phyloP scores from a whole-genome alignment of 2,329 filamentous ascomycete species.

The Aureobasidium vineae region DNA sequence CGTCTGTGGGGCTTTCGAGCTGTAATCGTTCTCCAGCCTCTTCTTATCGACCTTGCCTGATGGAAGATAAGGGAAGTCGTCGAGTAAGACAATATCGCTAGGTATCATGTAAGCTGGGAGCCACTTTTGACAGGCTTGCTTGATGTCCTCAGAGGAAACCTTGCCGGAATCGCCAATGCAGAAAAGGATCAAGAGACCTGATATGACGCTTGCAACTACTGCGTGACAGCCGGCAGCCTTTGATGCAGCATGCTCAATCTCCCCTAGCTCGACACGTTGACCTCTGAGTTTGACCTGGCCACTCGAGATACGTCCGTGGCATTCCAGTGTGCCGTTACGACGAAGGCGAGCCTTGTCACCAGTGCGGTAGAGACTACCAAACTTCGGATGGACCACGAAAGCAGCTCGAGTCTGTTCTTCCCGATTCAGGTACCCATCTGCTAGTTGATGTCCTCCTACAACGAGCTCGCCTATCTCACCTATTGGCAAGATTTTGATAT shows the following conservation, averaged over 20 bases:
- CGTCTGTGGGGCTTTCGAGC: conserved; percentile 49
- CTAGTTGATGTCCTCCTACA: conserved; percentile 76
- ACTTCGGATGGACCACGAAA: conserved; percentile 64
- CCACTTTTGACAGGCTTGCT: conserved; percentile 66
- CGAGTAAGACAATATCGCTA: conserved; percentile 63
- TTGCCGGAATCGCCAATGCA: conserved; percentile 55
- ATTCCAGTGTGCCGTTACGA: conserved; percentile 70
- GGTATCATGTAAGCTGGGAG: conserved; percentile 83
- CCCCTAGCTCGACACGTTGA: conserved; percentile 77
- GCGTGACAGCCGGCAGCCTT: conserved; percentile 60
- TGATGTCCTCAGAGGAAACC: conserved; percentile 48
- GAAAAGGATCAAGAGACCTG: conserved; percentile 70
- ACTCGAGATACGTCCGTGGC: conserved; percentile 72
- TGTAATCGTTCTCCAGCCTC: conserved; percentile 48
- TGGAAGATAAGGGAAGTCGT: conserved; percentile 68
- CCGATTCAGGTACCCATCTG: conserved; percentile 77
- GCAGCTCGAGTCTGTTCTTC: conserved; percentile 68
- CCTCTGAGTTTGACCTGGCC: conserved; percentile 86
- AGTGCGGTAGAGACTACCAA: conserved; percentile 75
- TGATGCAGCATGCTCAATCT: conserved; percentile 61
- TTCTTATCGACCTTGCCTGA: conserved; percentile 74
- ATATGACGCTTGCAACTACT: conserved; percentile 65
- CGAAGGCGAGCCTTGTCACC: conserved; percentile 76
- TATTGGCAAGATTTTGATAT: conserved; percentile 57
- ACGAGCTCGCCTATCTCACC: conserved; percentile 77